A percentile compares a stretch with the other conserved stretches of the same genome.
phyloP scores from a whole-genome alignment of 78 protist genomes.

The Monosiga brevicollis region DNA sequence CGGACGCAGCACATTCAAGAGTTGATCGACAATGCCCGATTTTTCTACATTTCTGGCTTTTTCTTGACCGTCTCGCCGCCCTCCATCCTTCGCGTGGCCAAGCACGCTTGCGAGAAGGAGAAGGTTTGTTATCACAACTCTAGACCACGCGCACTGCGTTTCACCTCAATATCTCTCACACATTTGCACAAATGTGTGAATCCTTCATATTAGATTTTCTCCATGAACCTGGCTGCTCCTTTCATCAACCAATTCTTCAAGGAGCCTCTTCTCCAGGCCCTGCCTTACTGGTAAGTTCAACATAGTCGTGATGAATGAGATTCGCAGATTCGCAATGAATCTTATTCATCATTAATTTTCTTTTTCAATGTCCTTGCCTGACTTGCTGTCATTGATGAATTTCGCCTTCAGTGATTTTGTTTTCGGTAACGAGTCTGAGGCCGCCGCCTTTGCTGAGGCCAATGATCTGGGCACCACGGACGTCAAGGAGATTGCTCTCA shows the following conservation, averaged over 20 bases:
- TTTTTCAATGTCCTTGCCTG: too few species aligned
- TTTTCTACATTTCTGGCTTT: slow-evolving; percentile 78
- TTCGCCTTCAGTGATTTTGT: slow-evolving; percentile 57
- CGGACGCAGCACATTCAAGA: slow-evolving; percentile 35
- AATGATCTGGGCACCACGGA: slow-evolving; percentile 20
- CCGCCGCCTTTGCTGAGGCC: slow-evolving; percentile 4
- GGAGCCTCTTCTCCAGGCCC: slow-evolving; percentile 41
- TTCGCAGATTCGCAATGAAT: too few species aligned
- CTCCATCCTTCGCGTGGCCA: slow-evolving; percentile 50
- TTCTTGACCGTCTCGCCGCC: slow-evolving; percentile 81
- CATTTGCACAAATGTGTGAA: too few species aligned
- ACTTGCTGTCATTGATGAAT: too few species aligned
- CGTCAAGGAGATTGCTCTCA: slow-evolving; percentile 13
- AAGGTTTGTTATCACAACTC: slow-evolving; percentile 27
- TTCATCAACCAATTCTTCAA: slow-evolving; percentile 83
- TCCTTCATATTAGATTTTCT: slow-evolving; percentile 32
- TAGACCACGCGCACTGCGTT: slow-evolving; percentile 1
- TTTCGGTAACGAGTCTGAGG: slow-evolving; percentile 92
- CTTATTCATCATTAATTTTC: too few species aligned
- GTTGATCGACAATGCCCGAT: slow-evolving; percentile 39
- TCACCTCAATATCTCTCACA: too few species aligned
- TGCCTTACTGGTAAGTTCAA: slow-evolving; percentile 51
- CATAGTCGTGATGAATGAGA: too few species aligned
- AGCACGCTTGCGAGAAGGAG: slow-evolving; percentile 66
- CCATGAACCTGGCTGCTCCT: slow-evolving; percentile 84